A percentile compares a stretch with the other conserved stretches of the same genome.
These are phyloP conservation scores for Elsinoe fawcettii DNA, from an alignment of 2,329 filamentous ascomycete species.

Conservation along the genomic window DNA sequence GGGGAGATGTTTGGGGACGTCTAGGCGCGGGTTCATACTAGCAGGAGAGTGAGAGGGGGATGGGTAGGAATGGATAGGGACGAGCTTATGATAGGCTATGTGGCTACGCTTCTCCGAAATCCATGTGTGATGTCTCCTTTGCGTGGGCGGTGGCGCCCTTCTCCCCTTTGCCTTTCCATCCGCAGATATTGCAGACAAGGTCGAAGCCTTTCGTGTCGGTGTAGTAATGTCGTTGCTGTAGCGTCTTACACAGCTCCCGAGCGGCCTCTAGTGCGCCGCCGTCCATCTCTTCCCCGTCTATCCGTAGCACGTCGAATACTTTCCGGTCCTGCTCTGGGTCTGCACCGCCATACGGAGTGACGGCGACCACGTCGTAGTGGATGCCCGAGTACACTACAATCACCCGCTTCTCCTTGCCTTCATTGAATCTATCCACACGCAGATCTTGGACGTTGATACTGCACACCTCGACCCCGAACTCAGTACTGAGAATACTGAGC, in stretches of 20 bases:
- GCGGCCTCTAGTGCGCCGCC: constrained; percentile 53
- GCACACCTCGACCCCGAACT: constrained; percentile 79
- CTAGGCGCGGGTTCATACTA: neutral
- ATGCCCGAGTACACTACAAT: constrained; percentile 86
- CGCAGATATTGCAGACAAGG: constrained; percentile 68
- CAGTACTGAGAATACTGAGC: constrained; percentile 71
- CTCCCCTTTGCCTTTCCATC: constrained; percentile 61
- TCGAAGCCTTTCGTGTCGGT: constrained; percentile 78
- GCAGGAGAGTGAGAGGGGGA: neutral
- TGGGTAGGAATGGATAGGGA: neutral
- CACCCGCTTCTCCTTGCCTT: constrained; percentile 60
- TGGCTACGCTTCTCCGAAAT: constrained; percentile 44
- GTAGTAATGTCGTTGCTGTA: constrained; percentile 71
- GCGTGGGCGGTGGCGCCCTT: constrained; percentile 56
- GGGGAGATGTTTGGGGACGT: constrained; percentile 44
- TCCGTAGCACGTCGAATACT: constrained; percentile 51
- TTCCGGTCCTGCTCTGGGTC: constrained; percentile 73
- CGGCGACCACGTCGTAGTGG: constrained; percentile 84
- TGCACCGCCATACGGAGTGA: constrained; percentile 55
- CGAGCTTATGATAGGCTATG: neutral
- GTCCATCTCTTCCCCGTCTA: constrained; percentile 36
- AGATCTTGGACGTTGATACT: constrained; percentile 70
- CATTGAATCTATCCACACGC: constrained; percentile 68
- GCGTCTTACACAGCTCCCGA: constrained; percentile 42
- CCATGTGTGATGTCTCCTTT: constrained; percentile 50